Conservation (phyloP, 805 yeast genomes). For the Metschnikowia chrysomelidarum region DNA sequence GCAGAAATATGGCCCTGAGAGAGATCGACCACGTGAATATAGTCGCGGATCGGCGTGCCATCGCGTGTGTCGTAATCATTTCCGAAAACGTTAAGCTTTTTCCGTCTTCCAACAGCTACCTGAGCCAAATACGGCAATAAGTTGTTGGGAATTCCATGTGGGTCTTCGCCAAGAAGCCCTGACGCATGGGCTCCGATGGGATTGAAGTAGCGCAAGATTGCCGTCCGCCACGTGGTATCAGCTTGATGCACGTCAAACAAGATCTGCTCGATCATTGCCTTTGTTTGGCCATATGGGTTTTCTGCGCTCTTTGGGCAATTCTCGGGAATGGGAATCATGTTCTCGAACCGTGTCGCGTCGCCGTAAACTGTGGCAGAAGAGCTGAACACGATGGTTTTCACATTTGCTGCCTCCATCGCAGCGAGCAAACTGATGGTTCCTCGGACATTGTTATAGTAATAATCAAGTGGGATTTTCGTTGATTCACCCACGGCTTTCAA, state of each 20-base stretch:
- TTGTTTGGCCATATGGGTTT: conserved; percentile 77
- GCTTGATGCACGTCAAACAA: conserved; percentile 52
- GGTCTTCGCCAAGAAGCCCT: conserved; percentile 79
- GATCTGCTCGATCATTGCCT: conserved; percentile 61
- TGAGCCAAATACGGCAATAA: conserved; percentile 73
- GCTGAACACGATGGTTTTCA: conserved; percentile 62
- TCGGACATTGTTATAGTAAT: conserved; percentile 64
- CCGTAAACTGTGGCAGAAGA: conserved; percentile 86
- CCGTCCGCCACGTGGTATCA: conserved; percentile 48
- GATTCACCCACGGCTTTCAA: conserved; percentile 84
- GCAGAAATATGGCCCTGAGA: conserved; percentile 79
- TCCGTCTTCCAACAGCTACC: conserved; percentile 71
- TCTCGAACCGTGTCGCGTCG: conserved; percentile 67
- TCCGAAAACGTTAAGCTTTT: conserved; percentile 67
- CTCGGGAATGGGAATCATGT: conserved; percentile 79
- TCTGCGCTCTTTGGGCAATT: conserved; percentile 72
- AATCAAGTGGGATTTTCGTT: conserved; percentile 60
- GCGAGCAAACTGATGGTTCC: conserved; percentile 62
- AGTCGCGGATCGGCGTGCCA: conserved; percentile 82
- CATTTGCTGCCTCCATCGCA: conserved; percentile 46
- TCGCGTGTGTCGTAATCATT: conserved; percentile 68
- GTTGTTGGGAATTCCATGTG: conserved; percentile 74
- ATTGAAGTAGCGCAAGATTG: conserved; percentile 73
- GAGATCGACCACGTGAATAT: conserved; percentile 76
- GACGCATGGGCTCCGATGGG: conserved; percentile 88